phyloP scores from a whole-genome alignment of 768 basidiomycete genomes.

The Boletus tylopilopsis region DNA sequence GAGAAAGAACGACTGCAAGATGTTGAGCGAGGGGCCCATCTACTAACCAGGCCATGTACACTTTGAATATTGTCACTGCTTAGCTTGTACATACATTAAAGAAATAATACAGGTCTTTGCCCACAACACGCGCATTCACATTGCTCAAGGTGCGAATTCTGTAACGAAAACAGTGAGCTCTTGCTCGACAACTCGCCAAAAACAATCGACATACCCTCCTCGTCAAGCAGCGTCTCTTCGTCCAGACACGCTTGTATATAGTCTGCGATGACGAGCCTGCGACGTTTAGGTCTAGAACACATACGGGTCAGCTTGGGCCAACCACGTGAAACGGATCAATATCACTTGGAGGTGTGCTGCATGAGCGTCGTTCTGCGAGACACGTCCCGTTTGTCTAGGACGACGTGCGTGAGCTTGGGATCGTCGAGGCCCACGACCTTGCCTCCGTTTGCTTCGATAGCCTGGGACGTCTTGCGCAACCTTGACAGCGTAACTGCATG shows the following conservation, averaged over 20 bases:
- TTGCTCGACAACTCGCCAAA: background rate
- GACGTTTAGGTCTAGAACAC: slow-evolving; percentile 65
- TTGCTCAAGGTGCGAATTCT: slow-evolving; percentile 27
- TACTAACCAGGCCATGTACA: too few relatives aligned
- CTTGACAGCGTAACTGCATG: slow-evolving; percentile 39
- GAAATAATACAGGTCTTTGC: too few relatives aligned
- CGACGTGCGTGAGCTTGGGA: slow-evolving; percentile 79
- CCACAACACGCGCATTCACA: background rate
- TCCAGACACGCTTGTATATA: slow-evolving; percentile 78
- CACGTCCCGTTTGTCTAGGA: slow-evolving; percentile 79
- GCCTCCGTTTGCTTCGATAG: slow-evolving; percentile 71
- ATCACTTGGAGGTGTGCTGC: slow-evolving; percentile 68
- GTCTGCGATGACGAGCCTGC: slow-evolving; percentile 72
- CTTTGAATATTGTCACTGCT: too few relatives aligned
- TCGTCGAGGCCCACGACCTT: slow-evolving; percentile 64
- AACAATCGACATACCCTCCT: slow-evolving; percentile 52
- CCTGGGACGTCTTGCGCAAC: slow-evolving; percentile 45
- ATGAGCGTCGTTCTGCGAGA: slow-evolving; percentile 69
- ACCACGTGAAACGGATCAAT: slow-evolving; percentile 6
- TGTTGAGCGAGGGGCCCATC: too few relatives aligned
- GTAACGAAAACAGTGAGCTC: slow-evolving; percentile 1
- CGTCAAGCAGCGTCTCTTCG: slow-evolving; percentile 79
- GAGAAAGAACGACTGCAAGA: too few relatives aligned
- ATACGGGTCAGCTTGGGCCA: slow-evolving; percentile 11
- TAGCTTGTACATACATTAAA: too few relatives aligned